Percentiles rank a stretch among this genome's conserved stretches.
Evolutionary conservation across 441 rosid genomes (phyloP).

Genomic region (Pelargonium cotyledonis): DNA sequence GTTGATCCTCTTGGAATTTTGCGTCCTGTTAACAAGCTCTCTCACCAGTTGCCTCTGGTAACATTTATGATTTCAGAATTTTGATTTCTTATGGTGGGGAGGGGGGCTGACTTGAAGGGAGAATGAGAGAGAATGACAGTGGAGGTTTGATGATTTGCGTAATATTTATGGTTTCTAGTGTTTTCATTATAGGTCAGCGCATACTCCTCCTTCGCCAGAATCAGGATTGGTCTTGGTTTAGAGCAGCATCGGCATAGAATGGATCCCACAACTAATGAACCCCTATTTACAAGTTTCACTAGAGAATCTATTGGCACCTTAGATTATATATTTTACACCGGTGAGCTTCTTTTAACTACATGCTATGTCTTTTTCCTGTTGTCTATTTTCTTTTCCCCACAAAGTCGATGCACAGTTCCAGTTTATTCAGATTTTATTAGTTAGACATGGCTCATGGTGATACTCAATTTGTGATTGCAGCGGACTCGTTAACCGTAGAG

Average conservation of each 20-base stretch:
- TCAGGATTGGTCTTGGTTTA: conserved; percentile 47
- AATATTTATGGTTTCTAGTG: not conserved
- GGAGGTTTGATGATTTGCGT: not conserved
- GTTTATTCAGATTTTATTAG: no score
- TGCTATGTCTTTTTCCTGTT: not conserved
- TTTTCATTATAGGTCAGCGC: conserved; percentile 87
- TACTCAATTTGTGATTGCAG: conserved; percentile 35
- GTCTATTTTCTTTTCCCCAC: not conserved
- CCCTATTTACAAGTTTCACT: conserved; percentile 84
- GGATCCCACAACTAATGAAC: conserved; percentile 83
- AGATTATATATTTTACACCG: conserved; percentile 98
- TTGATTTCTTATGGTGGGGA: not conserved
- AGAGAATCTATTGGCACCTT: conserved; percentile 91
- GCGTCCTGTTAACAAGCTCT: conserved; percentile 77
- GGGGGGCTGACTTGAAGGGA: not conserved
- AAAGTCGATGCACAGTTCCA: not conserved
- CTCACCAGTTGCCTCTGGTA: conserved; percentile 95
- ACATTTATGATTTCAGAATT: not conserved
- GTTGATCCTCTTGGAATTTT: conserved; percentile 82
- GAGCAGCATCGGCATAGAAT: conserved; percentile 84
- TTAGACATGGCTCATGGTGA: not conserved
- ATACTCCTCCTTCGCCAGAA: conserved; percentile 78
- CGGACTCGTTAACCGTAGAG: conserved; percentile 87
- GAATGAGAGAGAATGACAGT: no score
- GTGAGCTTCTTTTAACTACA: conserved; percentile 26